These are phyloP conservation scores for Cerrena zonata DNA, from an alignment of 1,284 basidiomycete species.

Conservation along the genomic window DNA sequence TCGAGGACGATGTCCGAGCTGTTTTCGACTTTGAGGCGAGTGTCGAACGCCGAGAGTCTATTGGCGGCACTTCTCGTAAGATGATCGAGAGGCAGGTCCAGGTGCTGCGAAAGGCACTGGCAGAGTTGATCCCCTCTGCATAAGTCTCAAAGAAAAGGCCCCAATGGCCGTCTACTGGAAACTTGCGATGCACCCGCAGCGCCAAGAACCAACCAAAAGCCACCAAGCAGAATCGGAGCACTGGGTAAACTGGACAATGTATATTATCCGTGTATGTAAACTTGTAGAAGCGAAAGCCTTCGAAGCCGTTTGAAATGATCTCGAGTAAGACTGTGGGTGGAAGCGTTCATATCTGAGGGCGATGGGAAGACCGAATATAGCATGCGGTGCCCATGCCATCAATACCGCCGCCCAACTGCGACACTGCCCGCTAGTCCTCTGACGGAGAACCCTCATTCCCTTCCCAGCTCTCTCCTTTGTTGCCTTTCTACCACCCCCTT, in stretches of 20 bases:
- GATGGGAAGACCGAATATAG: neutral
- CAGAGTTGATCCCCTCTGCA: neutral
- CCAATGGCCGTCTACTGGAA: no score
- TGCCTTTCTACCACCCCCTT: conserved; percentile 13
- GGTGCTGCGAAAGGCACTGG: conserved; percentile 53
- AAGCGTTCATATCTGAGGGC: neutral
- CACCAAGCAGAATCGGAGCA: neutral
- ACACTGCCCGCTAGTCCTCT: conserved; percentile 9
- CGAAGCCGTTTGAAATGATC: no score
- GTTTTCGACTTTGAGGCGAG: conserved; percentile 92
- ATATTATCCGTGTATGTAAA: neutral
- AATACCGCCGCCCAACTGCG: neutral
- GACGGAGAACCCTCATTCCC: conserved; percentile 8
- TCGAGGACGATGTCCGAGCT: conserved; percentile 73
- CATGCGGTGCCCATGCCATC: neutral
- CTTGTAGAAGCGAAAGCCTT: no score
- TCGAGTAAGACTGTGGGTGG: no score
- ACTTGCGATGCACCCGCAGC: no score
- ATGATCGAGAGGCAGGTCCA: conserved; percentile 84
- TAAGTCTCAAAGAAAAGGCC: neutral
- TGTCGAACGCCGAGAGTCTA: conserved; percentile 89
- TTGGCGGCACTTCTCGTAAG: conserved; percentile 83
- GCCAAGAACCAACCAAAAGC: no score
- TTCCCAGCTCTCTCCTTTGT: conserved; percentile 15
- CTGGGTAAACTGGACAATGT: neutral